These are phyloP conservation scores for Dittrichia graveolens DNA, from an alignment of 129 eudicot genomes.

Conservation along the genomic window DNA sequence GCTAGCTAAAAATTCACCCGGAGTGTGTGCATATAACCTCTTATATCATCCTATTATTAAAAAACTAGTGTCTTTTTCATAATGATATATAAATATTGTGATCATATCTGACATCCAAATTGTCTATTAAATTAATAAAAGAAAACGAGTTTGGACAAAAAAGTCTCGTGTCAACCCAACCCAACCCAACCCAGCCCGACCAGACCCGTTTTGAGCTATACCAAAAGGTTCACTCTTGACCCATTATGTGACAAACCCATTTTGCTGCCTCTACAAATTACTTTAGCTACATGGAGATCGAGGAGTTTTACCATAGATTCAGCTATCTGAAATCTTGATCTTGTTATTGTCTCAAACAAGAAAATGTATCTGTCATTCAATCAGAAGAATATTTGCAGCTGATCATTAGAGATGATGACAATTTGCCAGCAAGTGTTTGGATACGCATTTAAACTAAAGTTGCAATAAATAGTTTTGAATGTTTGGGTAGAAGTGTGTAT, in stretches of 20 bases:
- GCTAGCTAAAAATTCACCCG: background rate
- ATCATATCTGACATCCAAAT: background rate
- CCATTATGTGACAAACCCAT: background rate
- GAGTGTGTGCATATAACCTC: background rate
- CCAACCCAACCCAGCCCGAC: background rate
- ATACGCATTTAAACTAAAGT: too few species aligned
- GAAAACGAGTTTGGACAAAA: background rate
- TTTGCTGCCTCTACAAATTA: background rate
- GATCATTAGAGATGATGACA: background rate
- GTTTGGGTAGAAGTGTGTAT: too few species aligned
- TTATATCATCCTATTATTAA: background rate
- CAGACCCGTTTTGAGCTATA: background rate
- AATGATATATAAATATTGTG: background rate
- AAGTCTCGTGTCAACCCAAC: background rate
- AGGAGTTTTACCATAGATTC: slow-evolving; percentile 45
- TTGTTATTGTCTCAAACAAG: slow-evolving; percentile 89
- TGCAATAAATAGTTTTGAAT: too few species aligned
- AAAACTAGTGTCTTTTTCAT: background rate
- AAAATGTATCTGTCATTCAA: slow-evolving; percentile 69
- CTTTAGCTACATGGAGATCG: background rate
- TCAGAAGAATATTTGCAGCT: background rate
- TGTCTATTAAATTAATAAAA: background rate
- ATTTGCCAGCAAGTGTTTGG: background rate
- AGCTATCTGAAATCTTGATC: slow-evolving; percentile 66
- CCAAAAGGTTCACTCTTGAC: background rate